These are phyloP conservation scores for Euphrasia confusa DNA, from an alignment of 257 asterid species.

Conservation along the genomic window DNA sequence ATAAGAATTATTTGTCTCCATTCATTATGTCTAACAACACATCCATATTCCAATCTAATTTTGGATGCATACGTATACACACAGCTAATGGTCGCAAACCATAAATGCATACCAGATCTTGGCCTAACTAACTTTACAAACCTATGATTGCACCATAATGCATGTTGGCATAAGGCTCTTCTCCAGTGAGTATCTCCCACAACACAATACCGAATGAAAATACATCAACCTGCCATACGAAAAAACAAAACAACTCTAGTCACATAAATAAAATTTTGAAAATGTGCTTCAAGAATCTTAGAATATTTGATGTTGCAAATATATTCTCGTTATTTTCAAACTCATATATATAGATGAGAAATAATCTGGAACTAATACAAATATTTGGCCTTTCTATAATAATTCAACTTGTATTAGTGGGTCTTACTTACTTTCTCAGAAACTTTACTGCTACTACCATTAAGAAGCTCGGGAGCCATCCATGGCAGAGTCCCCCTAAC, in stretches of 20 bases:
- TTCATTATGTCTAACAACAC: too few relatives aligned
- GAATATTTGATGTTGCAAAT: neutral
- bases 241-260: constrained; percentile 1
- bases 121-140: constrained; percentile 15
- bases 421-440: constrained; percentile 54
- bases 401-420: neutral
- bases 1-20: too few relatives aligned
- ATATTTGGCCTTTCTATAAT: neutral
- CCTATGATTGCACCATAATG: constrained; percentile 95
- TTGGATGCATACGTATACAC: neutral
- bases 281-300: constrained; percentile 3
- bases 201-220: constrained; percentile 90
- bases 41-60: too few relatives aligned
- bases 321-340: neutral
- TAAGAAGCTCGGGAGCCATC: constrained; percentile 79
- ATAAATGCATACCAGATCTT: constrained; percentile 11
- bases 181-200: constrained; percentile 99
- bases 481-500: constrained; percentile 80
- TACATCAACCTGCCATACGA: constrained; percentile 69
- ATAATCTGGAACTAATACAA: neutral
- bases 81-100: neutral
- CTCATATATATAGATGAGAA: neutral
- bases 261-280: neutral
- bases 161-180: constrained; percentile 95
- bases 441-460: constrained; percentile 65